Conservation (phyloP, 768 basidiomycete genomes). For the Pleurotus platypus region DNA sequence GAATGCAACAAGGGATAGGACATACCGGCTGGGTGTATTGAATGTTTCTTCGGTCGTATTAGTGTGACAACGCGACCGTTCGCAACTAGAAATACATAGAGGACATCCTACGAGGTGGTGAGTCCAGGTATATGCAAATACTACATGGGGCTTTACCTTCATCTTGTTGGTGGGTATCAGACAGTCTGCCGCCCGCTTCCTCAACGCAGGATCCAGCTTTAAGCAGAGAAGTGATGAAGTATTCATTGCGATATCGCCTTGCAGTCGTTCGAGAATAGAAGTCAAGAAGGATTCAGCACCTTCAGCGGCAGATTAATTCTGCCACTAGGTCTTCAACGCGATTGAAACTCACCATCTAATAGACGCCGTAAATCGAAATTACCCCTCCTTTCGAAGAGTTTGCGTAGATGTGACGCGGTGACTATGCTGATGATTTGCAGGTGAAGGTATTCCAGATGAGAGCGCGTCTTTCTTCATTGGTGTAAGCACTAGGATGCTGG, state of each 20-base stretch:
- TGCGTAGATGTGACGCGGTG: conserved; percentile 76
- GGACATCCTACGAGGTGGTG: conserved; percentile 58
- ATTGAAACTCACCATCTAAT: conserved; percentile 47
- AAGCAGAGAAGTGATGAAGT: conserved; percentile 81
- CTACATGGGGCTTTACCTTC: conserved; percentile 46
- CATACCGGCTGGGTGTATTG: conserved; percentile 88
- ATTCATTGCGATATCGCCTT: conserved; percentile 78
- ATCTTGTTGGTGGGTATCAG: conserved; percentile 80
- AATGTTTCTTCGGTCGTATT: conserved; percentile 87
- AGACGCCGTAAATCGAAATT: conserved; percentile 88
- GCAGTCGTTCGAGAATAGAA: conserved; percentile 65
- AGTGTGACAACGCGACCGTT: conserved; percentile 79
- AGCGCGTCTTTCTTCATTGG: conserved; percentile 78
- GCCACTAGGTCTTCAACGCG: background rate
- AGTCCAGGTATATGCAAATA: background rate
- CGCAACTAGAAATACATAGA: conserved; percentile 88
- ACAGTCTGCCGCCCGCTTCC: conserved; percentile 74
- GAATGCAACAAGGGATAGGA: background rate
- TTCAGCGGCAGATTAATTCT: conserved; percentile 21
- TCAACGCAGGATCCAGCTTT: conserved; percentile 62
- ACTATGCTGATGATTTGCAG: conserved; percentile 91
- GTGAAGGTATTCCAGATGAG: conserved; percentile 93
- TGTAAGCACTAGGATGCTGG: conserved; percentile 19
- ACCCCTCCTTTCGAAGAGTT: conserved; percentile 83
- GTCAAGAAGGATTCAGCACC: conserved; percentile 82